A percentile compares a stretch with the other conserved stretches of the same genome.
phyloP scores from a whole-genome alignment of 2,329 filamentous ascomycete genomes.

The Aspergillus aculeatus region DNA sequence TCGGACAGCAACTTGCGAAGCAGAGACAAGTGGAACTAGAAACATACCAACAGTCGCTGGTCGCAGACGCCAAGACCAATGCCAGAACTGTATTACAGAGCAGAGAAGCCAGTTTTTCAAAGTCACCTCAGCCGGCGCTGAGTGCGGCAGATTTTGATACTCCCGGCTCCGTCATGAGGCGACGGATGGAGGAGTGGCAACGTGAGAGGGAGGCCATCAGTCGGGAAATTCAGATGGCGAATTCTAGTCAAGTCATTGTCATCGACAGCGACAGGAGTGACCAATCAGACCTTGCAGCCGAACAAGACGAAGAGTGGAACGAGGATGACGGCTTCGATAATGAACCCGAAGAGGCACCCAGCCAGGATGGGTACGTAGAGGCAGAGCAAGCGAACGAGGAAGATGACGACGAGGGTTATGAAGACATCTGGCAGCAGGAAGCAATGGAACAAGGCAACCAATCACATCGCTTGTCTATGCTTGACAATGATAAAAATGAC shows the following conservation, averaged over 20 bases:
- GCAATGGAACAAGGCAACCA: slow-evolving; percentile 38
- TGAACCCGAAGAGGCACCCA: slow-evolving; percentile 3
- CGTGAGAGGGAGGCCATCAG: slow-evolving; percentile 46
- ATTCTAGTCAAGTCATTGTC: slow-evolving; percentile 44
- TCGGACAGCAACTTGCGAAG: slow-evolving; percentile 46
- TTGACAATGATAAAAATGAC: slow-evolving; percentile 21
- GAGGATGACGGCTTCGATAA: slow-evolving; percentile 4
- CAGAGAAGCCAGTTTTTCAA: slow-evolving; percentile 8
- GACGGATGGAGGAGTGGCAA: slow-evolving; percentile 45
- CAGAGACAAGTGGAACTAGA: slow-evolving; percentile 22
- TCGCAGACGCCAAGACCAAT: slow-evolving; percentile 2
- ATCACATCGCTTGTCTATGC: slow-evolving; percentile 26
- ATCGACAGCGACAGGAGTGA: slow-evolving; percentile 42
- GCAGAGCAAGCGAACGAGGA: slow-evolving; percentile 17
- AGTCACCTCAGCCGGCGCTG: slow-evolving; percentile 10
- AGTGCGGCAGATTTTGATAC: slow-evolving; percentile 7
- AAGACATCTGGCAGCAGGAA: slow-evolving; percentile 51
- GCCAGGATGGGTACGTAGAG: slow-evolving; percentile 17
- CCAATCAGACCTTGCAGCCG: slow-evolving; percentile 7
- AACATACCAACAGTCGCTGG: slow-evolving; percentile 4
- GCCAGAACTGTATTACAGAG: background rate
- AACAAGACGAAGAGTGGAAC: background rate
- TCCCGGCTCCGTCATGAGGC: slow-evolving; percentile 26
- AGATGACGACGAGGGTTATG: slow-evolving; percentile 38
- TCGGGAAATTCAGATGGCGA: slow-evolving; percentile 44